phyloP scores from a whole-genome alignment of 768 basidiomycete species.

The Panaeolus cyanescens region DNA sequence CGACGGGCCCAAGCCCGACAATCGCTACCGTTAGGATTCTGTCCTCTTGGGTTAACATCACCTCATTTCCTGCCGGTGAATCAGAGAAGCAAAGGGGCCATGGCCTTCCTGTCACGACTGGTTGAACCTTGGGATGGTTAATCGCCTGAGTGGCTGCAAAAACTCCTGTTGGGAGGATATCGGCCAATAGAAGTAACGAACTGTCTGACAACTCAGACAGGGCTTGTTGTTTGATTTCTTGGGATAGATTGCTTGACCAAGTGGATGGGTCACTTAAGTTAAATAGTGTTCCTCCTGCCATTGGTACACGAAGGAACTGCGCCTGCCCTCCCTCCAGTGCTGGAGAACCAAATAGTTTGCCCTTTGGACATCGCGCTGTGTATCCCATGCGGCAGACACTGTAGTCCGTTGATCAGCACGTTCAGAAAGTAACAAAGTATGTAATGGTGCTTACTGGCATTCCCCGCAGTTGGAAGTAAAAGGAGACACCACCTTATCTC shows the following conservation, averaged over 20 bases:
- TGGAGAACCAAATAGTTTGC: conserved; percentile 67
- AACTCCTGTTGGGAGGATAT: conserved; percentile 80
- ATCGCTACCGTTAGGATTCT: conserved; percentile 60
- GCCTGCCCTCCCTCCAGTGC: conserved; percentile 74
- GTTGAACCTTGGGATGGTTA: conserved; percentile 69
- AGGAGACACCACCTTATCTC: conserved; percentile 79
- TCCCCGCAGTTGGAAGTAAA: conserved; percentile 86
- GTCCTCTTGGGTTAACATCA: conserved; percentile 46
- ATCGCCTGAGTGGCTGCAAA: conserved; percentile 75
- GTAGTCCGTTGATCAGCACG: background rate
- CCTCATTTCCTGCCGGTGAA: conserved; percentile 25
- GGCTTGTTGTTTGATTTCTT: conserved; percentile 36
- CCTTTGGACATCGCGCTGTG: conserved; percentile 66
- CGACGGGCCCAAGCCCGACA: conserved; percentile 79
- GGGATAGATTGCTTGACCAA: conserved; percentile 41
- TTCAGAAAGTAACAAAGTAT: background rate
- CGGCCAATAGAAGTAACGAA: conserved; percentile 71
- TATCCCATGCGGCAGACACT: conserved; percentile 77
- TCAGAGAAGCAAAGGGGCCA: conserved; percentile 53
- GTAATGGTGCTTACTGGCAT: conserved; percentile 62
- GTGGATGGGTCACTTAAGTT: conserved; percentile 52
- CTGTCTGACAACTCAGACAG: conserved; percentile 54
- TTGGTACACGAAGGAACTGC: conserved; percentile 78
- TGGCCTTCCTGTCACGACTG: conserved; percentile 56
- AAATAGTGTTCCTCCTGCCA: conserved; percentile 78